phyloP scores from a whole-genome alignment of 2,329 filamentous ascomycete genomes.

The Ophiostoma ulmi region DNA sequence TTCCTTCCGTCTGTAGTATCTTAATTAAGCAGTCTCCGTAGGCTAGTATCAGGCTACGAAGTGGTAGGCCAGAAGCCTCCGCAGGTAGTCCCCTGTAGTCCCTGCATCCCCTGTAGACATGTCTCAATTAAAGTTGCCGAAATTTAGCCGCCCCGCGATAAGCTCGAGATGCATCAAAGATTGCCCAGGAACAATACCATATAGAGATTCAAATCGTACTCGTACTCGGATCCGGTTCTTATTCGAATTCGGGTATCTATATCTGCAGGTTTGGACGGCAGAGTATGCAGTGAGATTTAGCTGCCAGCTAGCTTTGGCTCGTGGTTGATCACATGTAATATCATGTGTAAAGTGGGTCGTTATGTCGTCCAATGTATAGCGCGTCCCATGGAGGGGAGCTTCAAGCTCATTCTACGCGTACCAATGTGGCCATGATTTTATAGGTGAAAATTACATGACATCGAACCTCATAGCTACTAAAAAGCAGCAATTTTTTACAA shows the following conservation, averaged over 20 bases:
- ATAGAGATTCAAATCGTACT: neutral
- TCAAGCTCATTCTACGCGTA: conserved; percentile 6
- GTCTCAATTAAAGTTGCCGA: neutral
- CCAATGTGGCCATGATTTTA: neutral
- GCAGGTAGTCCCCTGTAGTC: neutral
- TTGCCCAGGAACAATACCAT: neutral
- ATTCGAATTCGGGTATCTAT: neutral
- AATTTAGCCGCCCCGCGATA: neutral
- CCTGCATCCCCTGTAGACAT: neutral
- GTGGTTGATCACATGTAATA: neutral
- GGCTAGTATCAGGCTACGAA: neutral
- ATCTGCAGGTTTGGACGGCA: neutral
- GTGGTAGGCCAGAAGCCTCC: neutral
- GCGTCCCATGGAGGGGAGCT: conserved; percentile 5
- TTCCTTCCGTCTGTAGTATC: neutral
- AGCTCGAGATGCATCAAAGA: neutral
- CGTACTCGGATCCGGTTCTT: neutral
- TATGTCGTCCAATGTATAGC: neutral
- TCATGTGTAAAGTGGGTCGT: neutral
- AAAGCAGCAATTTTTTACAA: neutral
- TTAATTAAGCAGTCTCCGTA: neutral
- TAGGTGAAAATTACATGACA: conserved; percentile 6
- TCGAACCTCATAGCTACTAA: neutral
- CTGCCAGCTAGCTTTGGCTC: neutral
- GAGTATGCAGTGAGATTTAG: neutral